phyloP scores from a whole-genome alignment of 169 alveolate species.

The Cryptosporidium andersoni region DNA sequence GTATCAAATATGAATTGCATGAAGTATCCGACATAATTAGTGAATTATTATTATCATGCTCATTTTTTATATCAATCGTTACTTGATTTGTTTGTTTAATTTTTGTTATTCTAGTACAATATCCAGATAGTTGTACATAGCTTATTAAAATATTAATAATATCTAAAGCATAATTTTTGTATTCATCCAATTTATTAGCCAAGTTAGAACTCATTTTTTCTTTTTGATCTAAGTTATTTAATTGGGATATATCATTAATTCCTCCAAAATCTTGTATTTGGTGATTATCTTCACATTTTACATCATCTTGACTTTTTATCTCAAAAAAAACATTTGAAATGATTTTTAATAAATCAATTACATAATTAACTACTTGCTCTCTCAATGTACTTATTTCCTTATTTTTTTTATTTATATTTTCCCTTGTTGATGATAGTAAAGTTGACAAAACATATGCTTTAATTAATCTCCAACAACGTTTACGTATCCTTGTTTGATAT shows the following conservation, averaged over 20 bases:
- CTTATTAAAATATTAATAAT: constrained; percentile 26
- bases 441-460: constrained; percentile 24
- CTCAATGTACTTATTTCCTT: constrained; percentile 2
- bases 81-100: not conserved
- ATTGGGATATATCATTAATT: not conserved
- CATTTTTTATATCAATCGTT: not conserved
- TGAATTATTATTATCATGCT: too few species aligned
- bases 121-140: constrained; percentile 44
- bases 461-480: constrained; percentile 52
- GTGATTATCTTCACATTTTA: not conserved
- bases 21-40: not conserved
- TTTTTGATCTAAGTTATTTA: not conserved
- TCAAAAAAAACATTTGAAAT: constrained; percentile 3
- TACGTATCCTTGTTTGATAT: constrained; percentile 11
- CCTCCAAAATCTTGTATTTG: not conserved
- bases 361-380: constrained; percentile 11
- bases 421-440: not conserved
- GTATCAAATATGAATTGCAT: constrained; percentile 26
- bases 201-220: not conserved
- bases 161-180: constrained; percentile 31
- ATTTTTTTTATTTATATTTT: too few species aligned
- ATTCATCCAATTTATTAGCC: constrained; percentile 14
- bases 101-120: constrained; percentile 25
- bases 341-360: constrained; percentile 11
- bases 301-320: not conserved